phyloP scores from a whole-genome alignment of 176 grass and related monocot species.

The Musa itinerans region DNA sequence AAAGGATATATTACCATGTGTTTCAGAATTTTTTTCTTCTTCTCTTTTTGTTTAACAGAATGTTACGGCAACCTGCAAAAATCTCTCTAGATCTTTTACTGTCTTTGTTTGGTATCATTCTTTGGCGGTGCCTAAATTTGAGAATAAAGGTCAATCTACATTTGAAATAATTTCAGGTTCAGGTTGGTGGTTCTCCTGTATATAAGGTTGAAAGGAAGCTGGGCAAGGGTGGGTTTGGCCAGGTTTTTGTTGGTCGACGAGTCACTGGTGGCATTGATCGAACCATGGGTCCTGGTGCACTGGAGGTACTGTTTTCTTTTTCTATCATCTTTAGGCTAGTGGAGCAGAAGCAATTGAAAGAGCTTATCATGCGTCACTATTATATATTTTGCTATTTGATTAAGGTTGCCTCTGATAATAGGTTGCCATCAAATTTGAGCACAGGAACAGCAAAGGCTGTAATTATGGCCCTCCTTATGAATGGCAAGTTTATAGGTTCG shows the following conservation, averaged over 20 bases:
- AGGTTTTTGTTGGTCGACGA: conserved; percentile 77
- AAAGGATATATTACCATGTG: not conserved
- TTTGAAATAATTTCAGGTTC: conserved; percentile 42
- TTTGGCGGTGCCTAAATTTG: not conserved
- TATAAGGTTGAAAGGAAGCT: conserved; percentile 81
- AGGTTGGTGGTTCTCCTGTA: conserved; percentile 69
- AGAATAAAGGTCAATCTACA: not conserved
- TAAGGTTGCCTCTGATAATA: conserved; percentile 14
- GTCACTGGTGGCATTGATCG: conserved; percentile 40
- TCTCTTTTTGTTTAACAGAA: too few species aligned
- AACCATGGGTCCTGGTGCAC: conserved; percentile 34
- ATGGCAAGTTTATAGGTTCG: conserved; percentile 85
- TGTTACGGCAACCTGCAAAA: not conserved
- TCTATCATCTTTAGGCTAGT: not conserved
- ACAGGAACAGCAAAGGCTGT: conserved; percentile 73
- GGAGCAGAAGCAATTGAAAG: not conserved
- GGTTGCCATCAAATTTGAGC: conserved; percentile 86
- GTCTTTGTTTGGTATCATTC: not conserved
- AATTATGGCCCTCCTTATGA: conserved; percentile 69
- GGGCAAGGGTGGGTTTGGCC: conserved; percentile 85
- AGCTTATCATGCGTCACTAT: not conserved
- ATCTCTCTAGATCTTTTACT: not conserved
- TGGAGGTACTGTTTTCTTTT: conserved; percentile 36
- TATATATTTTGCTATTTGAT: not conserved
- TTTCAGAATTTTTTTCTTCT: too few species aligned